Conservation (phyloP, 2,329 filamentous ascomycete genomes). For the Remersonia thermophila region DNA sequence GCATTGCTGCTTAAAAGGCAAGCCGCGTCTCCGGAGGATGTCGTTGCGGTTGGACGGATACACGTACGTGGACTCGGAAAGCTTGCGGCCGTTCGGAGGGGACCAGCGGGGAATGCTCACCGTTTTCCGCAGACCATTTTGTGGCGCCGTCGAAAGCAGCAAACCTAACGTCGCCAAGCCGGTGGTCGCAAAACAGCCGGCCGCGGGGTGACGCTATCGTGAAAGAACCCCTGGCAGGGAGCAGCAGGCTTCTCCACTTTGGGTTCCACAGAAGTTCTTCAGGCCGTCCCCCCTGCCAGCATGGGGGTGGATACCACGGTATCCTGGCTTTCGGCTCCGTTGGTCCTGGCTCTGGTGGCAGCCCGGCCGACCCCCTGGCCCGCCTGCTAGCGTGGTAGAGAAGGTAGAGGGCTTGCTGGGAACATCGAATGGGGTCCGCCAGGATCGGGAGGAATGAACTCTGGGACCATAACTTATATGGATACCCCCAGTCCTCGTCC, state of each 20-base stretch:
- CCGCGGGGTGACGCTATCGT: conserved; percentile 13
- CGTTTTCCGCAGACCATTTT: conserved; percentile 3
- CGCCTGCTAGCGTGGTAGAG: too few species aligned
- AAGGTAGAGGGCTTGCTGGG: too few species aligned
- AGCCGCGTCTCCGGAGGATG: too few species aligned
- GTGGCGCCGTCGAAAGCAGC: background rate
- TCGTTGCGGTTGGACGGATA: background rate
- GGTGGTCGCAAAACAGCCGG: conserved; percentile 2
- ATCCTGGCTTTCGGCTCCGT: conserved; percentile 9
- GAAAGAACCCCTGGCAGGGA: conserved; percentile 4
- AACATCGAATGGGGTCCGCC: background rate
- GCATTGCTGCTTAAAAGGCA: too few species aligned
- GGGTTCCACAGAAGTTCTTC: conserved; percentile 10
- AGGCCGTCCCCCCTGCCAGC: conserved; percentile 7
- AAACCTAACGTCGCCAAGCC: conserved; percentile 8
- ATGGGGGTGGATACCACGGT: conserved; percentile 5
- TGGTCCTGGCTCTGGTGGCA: conserved; percentile 5
- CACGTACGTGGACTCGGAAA: background rate
- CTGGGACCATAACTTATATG: too few species aligned
- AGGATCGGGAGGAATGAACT: too few species aligned
- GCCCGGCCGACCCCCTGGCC: conserved; percentile 1
- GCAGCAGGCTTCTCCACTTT: conserved; percentile 7
- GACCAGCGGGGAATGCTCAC: conserved; percentile 4
- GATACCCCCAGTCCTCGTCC: too few species aligned
- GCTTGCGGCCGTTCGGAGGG: background rate